Percentiles rank a stretch among this genome's conserved stretches.
These are phyloP conservation scores for Pseudogymnoascus sp. DNA, from an alignment of 2,329 filamentous ascomycete genomes.

Conservation along the genomic window DNA sequence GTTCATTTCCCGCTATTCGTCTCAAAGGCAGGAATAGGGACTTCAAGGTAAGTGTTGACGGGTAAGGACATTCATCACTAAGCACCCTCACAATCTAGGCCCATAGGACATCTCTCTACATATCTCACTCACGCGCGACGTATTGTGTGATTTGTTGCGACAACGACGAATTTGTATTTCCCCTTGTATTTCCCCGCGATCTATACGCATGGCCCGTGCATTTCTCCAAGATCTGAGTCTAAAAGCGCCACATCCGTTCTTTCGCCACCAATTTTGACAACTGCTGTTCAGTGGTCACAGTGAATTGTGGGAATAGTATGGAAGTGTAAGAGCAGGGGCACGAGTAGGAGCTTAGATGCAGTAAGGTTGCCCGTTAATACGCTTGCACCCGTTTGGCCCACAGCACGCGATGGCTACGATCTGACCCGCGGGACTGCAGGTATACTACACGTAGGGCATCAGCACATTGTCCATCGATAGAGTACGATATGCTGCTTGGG, in stretches of 20 bases:
- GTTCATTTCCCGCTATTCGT: not conserved
- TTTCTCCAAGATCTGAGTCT: not conserved
- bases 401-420: constrained; percentile 3
- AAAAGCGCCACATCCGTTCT: not conserved
- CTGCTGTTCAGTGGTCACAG: not conserved
- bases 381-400: not conserved
- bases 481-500: not conserved
- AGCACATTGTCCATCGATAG: not conserved
- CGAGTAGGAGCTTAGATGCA: not conserved
- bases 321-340: not conserved
- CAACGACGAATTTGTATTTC: not conserved
- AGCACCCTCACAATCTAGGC: not conserved
- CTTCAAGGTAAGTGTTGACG: not conserved
- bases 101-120: not conserved
- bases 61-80: not conserved
- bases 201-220: not conserved
- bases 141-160: not conserved
- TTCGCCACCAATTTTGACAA: not conserved
- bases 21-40: not conserved
- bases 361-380: not conserved
- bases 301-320: not conserved
- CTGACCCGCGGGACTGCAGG: not conserved
- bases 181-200: not conserved
- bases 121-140: not conserved
- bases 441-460: not conserved